Base-by-base conservation (phyloP, 1,139 yeast species). In the Zygosaccharomyces sapae region DNA sequence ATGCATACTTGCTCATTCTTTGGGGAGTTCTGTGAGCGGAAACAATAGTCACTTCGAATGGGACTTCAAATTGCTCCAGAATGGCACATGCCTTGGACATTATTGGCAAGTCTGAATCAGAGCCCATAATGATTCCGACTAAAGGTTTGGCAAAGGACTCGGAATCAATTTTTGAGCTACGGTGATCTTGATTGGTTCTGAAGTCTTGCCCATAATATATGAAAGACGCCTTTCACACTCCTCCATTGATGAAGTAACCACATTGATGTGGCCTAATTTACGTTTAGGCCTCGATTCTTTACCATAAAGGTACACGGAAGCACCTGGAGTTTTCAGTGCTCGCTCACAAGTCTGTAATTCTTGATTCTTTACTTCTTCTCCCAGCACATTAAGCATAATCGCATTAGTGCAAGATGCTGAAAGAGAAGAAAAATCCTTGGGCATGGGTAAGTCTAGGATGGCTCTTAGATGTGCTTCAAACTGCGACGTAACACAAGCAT, bases 11-110 rank as follows among this genome's bases (percentile, higher is more conserved):
- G 47, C 86, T 75, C 98, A 92, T 92, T 67, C 97, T 79, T 55
- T 84, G 86, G 4, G 98, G 98, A 0, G 98, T 94, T 67, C 99
- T 81, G 67, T 92, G 99, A 2, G 99, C 99, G 50, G 96, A 86
- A 10, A 92, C 97, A 58, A 92, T 92, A 20, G 96, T 87, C 50
- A 90, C 82, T 69, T 92, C 98, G 61, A 87, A 90, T 36, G 97
- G 97, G 22, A 92, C 90, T 18, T 82, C 88, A 66, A 92, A 92
- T 56, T 84, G 74, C 60, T 83, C 80, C 59, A 92, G 74, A 44
- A 90, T 83, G 55, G 83, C 79, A 53, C 97, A 95, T 31, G 96
- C 98, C 12, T 81, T 81, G 12, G 95, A 75, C 98, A 92, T 92
- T 3, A 90, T 97, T 2, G 96, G 96, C 48, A 94, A 75, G 63